Percentiles rank a stretch among this genome's conserved stretches.
Evolutionary conservation across 106 monocot genomes (phyloP).

Genomic region (Posidonia australis): DNA sequence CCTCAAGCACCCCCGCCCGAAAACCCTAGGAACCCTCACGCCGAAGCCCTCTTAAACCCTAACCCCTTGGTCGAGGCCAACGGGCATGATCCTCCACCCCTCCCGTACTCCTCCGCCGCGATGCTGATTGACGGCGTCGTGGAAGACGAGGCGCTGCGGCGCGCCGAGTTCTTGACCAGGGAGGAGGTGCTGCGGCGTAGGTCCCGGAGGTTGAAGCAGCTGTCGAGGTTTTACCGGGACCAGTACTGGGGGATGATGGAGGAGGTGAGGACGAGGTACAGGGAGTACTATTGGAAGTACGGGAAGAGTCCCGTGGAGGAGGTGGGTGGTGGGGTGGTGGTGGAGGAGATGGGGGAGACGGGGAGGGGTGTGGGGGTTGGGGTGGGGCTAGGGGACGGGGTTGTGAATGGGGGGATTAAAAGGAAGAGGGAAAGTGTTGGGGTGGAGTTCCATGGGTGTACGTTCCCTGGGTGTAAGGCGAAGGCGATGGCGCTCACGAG

Average conservation of each 20-base stretch:
- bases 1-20: background rate
- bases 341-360: background rate
- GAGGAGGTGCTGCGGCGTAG: conserved; percentile 24
- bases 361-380: background rate
- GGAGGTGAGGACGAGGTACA: conserved; percentile 17
- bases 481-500: conserved; percentile 33
- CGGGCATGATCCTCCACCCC: too few relatives aligned
- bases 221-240: conserved; percentile 8
- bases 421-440: background rate
- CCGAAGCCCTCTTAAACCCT: too few relatives aligned
- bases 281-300: conserved; percentile 28
- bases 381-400: background rate
- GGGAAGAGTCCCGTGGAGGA: conserved; percentile 20
- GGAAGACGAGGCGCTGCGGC: conserved; percentile 5
- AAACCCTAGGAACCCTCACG: background rate
- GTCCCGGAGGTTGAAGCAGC: conserved; percentile 14
- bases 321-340: conserved; percentile 1
- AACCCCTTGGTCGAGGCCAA: too few relatives aligned
- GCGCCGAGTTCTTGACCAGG: conserved; percentile 5
- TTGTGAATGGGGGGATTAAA: background rate
- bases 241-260: conserved; percentile 32
- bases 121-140: background rate
- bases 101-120: background rate
- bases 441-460: conserved; percentile 8
- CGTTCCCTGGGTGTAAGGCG: conserved; percentile 26